These are phyloP conservation scores for Verticillium klebahnii DNA, from an alignment of 2,329 filamentous ascomycete genomes.

Conservation along the genomic window DNA sequence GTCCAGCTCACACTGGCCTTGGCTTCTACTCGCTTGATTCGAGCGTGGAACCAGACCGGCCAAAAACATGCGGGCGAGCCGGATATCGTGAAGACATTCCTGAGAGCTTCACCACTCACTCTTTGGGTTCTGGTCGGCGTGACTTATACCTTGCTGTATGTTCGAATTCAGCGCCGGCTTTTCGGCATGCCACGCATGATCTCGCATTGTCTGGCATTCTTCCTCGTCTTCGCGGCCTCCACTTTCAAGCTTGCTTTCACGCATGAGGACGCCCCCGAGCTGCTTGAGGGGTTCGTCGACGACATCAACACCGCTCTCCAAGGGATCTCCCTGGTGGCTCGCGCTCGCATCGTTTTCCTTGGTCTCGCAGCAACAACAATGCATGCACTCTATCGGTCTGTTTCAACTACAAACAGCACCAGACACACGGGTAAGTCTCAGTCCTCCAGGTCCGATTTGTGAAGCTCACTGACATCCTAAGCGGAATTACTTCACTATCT, in stretches of 20 bases:
- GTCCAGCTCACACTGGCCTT: conserved; percentile 39
- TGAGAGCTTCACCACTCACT: conserved; percentile 57
- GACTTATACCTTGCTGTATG: conserved; percentile 60
- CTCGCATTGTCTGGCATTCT: conserved; percentile 33
- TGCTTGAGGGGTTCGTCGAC: conserved; percentile 49
- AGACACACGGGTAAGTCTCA: conserved; percentile 7
- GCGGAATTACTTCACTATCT: conserved; percentile 60
- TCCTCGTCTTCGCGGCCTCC: conserved; percentile 52
- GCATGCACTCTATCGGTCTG: conserved; percentile 34
- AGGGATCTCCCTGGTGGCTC: conserved; percentile 39
- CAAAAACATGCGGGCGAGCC: conserved; percentile 92
- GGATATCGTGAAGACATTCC: conserved; percentile 73
- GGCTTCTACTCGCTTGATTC: conserved; percentile 57
- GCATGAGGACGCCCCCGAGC: conserved; percentile 79
- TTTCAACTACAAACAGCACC: conserved; percentile 12
- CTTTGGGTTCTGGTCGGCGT: conserved; percentile 71
- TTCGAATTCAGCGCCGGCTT: conserved; percentile 38
- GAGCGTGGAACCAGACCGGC: conserved; percentile 94
- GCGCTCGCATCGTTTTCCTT: conserved; percentile 46
- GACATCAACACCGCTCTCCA: conserved; percentile 34
- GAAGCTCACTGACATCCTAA: conserved; percentile 6
- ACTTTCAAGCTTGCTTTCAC: conserved; percentile 91
- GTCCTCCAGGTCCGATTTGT: no score
- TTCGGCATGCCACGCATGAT: conserved; percentile 35
- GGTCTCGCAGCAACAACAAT: conserved; percentile 34